phyloP scores from a whole-genome alignment of 192 early-diverging fungal genomes.

The Rhizophlyctis rosea region DNA sequence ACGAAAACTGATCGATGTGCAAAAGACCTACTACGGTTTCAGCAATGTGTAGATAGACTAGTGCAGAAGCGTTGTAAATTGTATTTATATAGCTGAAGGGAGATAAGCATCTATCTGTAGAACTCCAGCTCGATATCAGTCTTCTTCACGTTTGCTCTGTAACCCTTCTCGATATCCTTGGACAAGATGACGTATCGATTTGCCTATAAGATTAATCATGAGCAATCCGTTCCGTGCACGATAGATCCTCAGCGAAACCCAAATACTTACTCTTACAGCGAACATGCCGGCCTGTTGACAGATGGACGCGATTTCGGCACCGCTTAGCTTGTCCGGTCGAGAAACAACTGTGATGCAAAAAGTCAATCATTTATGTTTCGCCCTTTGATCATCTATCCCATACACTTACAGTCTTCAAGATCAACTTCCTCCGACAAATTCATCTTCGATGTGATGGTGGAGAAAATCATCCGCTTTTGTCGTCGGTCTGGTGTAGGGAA shows the following conservation, averaged over 20 bases:
- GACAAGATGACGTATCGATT: slow-evolving; percentile 94
- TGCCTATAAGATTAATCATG: slow-evolving; percentile 41
- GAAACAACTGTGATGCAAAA: slow-evolving; percentile 68
- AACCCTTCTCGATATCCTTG: slow-evolving; percentile 95
- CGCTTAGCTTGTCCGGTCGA: slow-evolving; percentile 92
- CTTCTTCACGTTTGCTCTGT: slow-evolving; percentile 95
- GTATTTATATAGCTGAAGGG: too few species aligned
- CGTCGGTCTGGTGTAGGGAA: slow-evolving; percentile 97
- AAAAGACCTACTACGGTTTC: slow-evolving; percentile 89
- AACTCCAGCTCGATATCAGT: slow-evolving; percentile 93
- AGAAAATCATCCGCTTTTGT: slow-evolving; percentile 96
- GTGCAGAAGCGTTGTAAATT: too few species aligned
- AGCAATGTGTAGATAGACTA: too few species aligned
- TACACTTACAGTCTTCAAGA: slow-evolving; percentile 83
- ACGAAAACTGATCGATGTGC: slow-evolving; percentile 83
- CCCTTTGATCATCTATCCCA: background rate
- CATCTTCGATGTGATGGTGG: slow-evolving; percentile 94
- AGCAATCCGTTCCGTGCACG: slow-evolving; percentile 3
- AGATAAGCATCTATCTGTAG: slow-evolving; percentile 95
- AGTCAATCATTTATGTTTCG: background rate
- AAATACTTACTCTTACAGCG: slow-evolving; percentile 73
- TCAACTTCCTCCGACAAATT: slow-evolving; percentile 97
- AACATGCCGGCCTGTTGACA: slow-evolving; percentile 98
- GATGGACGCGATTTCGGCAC: slow-evolving; percentile 97
- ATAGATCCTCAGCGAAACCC: background rate